phyloP scores from a whole-genome alignment of 352 stramenopile species.

The Elongisporangium prolatum region DNA sequence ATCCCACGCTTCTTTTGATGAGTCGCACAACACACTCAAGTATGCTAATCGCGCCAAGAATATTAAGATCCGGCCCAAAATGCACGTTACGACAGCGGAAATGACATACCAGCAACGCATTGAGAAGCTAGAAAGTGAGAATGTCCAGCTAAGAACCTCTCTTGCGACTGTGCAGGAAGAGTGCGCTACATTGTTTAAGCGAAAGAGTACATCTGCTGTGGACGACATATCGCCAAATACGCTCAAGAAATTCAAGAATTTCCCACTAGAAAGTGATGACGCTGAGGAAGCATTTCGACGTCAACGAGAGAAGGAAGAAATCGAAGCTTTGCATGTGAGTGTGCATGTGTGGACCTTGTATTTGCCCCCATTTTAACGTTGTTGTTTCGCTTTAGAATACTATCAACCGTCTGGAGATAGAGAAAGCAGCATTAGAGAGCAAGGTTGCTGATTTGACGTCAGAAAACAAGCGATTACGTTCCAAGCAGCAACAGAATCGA shows the following conservation, averaged over 20 bases:
- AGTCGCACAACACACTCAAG: conserved; percentile 90
- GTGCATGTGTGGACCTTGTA: background rate
- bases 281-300: background rate
- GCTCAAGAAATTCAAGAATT: conserved; percentile 39
- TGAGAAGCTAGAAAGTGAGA: conserved; percentile 52
- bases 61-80: conserved; percentile 85
- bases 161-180: conserved; percentile 25
- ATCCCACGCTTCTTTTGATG: conserved; percentile 75
- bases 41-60: conserved; percentile 88
- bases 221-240: conserved; percentile 29
- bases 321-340: conserved; percentile 22
- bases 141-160: conserved; percentile 30
- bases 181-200: conserved; percentile 18
- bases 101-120: conserved; percentile 63
- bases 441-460: conserved; percentile 19
- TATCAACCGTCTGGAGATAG: conserved; percentile 1
- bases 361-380: conserved; percentile 5
- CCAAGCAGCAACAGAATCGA: background rate
- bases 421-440: conserved; percentile 20
- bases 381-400: background rate
- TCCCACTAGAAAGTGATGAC: conserved; percentile 14
- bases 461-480: conserved; percentile 13
- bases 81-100: conserved; percentile 76
- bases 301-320: conserved; percentile 5
- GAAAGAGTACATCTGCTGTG: conserved; percentile 25